phyloP scores from a whole-genome alignment of 2,329 filamentous ascomycete species.

The Metarhizium humberi region DNA sequence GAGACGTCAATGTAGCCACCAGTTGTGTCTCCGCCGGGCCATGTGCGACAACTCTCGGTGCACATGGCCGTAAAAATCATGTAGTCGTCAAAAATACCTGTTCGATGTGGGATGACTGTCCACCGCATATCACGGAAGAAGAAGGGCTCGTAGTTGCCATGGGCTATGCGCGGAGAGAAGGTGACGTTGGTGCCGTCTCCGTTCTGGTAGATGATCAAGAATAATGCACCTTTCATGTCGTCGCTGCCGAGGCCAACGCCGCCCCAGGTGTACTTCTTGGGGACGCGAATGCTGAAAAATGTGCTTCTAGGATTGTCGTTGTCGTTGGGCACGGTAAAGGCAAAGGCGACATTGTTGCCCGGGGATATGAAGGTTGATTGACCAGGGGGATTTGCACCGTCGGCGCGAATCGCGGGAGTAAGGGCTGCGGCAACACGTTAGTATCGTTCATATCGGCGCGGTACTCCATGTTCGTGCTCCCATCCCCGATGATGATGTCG shows the following conservation, averaged over 20 bases:
- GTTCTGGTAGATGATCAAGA: conserved; percentile 45
- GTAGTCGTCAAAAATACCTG: conserved; percentile 34
- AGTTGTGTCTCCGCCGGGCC: conserved; percentile 24
- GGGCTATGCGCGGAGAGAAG: conserved; percentile 43
- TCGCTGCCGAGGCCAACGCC: conserved; percentile 44
- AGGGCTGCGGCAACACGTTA: conserved; percentile 10
- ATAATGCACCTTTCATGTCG: conserved; percentile 42
- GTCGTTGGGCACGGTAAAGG: conserved; percentile 36
- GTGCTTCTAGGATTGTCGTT: conserved; percentile 27
- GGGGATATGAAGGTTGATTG: conserved; percentile 36
- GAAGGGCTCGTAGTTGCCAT: conserved; percentile 42
- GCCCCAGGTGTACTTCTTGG: conserved; percentile 37
- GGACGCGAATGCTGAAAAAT: conserved; percentile 44
- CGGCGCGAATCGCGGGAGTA: conserved; percentile 15
- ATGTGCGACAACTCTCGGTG: conserved; percentile 38
- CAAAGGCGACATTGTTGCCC: conserved; percentile 36
- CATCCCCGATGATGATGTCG: background rate
- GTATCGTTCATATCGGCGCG: background rate
- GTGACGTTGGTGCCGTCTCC: conserved; percentile 39
- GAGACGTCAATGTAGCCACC: conserved; percentile 40
- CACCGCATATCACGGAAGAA: conserved; percentile 34
- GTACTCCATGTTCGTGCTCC: background rate
- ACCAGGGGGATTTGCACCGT: conserved; percentile 18
- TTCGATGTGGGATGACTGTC: conserved; percentile 32
- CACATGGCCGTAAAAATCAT: conserved; percentile 44